Evolutionary conservation across 768 basidiomycete species (phyloP), one percentile per base, ranked within the genome.

Genomic region (Obba rivulosa): DNA sequence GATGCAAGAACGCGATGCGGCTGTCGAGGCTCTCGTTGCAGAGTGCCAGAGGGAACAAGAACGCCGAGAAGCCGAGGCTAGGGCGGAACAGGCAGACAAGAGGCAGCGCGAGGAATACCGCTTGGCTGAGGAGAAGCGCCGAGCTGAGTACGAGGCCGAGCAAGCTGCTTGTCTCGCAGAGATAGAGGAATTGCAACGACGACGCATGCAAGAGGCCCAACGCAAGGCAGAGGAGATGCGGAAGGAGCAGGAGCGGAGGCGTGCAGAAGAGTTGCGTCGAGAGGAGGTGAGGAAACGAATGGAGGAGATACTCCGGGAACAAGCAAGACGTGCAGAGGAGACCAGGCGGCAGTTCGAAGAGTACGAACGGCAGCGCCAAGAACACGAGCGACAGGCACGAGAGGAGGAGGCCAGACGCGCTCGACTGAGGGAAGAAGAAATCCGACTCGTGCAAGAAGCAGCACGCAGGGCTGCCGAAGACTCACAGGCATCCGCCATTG

Each of bases 351-450:
- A 20, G 34, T 9, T 17, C 34, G 41, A 42, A 9, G 41, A 24
- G 34, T 20, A 22, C n/a, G 50, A 45, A 34, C 43, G 17, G n/a
- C 28, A 45, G 11, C 35, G 40, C 40, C 43, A 36, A 18, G 45
- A 41, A 43, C 41, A 38, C 25, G 51, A 52, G 46, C 42, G 17
- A 16, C 24, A 38, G 49, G 38, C 38, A 24, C 46, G 46, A 2
- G 42, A 44, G 41, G 45, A 47, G 43, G 47, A 43, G 17, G 43
- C 21, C 37, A 41, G 42, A 14, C 24, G 25, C 1, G 51, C 51
- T n/a, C 31, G 24, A 18, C 40, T 46, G 45, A 39, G 24, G 2
- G 21, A 46, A 13, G 36, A 51, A 8, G 41, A 22, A 5, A 17
- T 43, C 20, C 43, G 42, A 13, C 21, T 18, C 16, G 13, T 34